Percentiles rank a stretch among this genome's conserved stretches.
These are phyloP conservation scores for Trypanosoma vivax DNA, from an alignment of 208 protist species.

Conservation along the genomic window DNA sequence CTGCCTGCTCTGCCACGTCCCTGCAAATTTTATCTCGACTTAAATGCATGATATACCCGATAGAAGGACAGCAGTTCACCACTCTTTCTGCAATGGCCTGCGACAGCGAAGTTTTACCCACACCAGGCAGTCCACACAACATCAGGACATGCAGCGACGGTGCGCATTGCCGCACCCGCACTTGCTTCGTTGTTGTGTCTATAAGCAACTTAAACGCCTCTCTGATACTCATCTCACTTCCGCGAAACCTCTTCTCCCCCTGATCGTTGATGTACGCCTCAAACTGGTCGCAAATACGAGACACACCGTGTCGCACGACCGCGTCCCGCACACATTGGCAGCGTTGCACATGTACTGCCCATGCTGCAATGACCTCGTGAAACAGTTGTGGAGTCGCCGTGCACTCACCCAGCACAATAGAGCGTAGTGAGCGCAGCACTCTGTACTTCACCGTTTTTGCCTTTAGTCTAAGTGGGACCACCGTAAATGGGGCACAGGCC, in stretches of 20 bases:
- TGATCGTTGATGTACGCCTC: slow-evolving; percentile 20
- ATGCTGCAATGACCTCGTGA: slow-evolving; percentile 45
- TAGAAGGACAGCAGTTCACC: slow-evolving; percentile 13
- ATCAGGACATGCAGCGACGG: slow-evolving; percentile 50
- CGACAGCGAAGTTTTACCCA: slow-evolving; percentile 57
- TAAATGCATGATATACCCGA: slow-evolving; percentile 42
- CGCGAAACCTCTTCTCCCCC: slow-evolving; percentile 27
- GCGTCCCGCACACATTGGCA: slow-evolving; percentile 12
- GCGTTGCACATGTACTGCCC: slow-evolving; percentile 20
- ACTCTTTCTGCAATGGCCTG: slow-evolving; percentile 7
- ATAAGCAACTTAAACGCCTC: slow-evolving; percentile 36
- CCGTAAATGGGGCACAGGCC: slow-evolving; percentile 16
- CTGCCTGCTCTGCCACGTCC: slow-evolving; percentile 22
- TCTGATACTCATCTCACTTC: slow-evolving; percentile 25
- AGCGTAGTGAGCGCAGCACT: slow-evolving; percentile 71
- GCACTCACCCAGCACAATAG: slow-evolving; percentile 50
- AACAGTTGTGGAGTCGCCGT: slow-evolving; percentile 32
- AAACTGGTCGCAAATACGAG: slow-evolving; percentile 32
- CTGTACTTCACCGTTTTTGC: slow-evolving; percentile 72
- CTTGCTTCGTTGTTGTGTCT: slow-evolving; percentile 25
- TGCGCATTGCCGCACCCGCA: slow-evolving; percentile 1
- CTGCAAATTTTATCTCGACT: slow-evolving; percentile 46
- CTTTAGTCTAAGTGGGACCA: slow-evolving; percentile 67
- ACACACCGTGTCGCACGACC: slow-evolving; percentile 12
- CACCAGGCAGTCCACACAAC: slow-evolving; percentile 63